These are phyloP conservation scores for Acanthamoeba lenticulata DNA, from an alignment of 208 protist genomes.

Conservation along the genomic window DNA sequence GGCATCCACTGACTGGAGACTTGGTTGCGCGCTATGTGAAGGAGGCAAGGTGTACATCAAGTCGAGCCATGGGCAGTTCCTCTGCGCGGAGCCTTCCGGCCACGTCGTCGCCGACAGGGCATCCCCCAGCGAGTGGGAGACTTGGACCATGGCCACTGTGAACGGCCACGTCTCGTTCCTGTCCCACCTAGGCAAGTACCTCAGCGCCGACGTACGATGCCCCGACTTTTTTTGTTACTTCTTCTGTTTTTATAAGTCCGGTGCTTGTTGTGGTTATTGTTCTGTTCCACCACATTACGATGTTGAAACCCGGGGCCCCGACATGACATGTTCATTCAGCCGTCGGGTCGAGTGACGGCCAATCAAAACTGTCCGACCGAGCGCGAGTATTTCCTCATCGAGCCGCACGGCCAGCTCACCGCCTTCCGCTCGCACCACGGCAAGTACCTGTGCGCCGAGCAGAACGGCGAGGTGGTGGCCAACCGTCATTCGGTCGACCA, in stretches of 20 bases:
- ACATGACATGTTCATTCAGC: not conserved
- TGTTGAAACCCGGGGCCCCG: no score
- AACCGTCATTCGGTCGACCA: not conserved
- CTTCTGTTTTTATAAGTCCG: not conserved
- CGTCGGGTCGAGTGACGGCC: not conserved
- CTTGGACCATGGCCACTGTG: not conserved
- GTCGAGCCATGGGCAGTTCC: not conserved
- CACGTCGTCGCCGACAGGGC: not conserved
- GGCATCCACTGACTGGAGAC: no score
- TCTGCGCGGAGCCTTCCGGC: not conserved
- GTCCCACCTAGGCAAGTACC: not conserved
- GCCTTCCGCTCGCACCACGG: slow-evolving; percentile 37
- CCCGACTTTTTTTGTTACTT: not conserved
- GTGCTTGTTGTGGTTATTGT: not conserved
- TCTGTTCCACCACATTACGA: no score
- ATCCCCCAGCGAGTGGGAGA: not conserved
- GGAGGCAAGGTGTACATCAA: not conserved
- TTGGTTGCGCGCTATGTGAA: no score
- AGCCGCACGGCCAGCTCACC: not conserved
- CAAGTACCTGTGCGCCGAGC: slow-evolving; percentile 64
- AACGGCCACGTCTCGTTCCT: not conserved
- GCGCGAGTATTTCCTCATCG: not conserved
- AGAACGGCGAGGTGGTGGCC: slow-evolving; percentile 36
- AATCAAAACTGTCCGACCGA: not conserved
- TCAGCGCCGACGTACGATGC: not conserved